Conservation (phyloP, 2,329 filamentous ascomycete species). For the Aspergillus flavus region DNA sequence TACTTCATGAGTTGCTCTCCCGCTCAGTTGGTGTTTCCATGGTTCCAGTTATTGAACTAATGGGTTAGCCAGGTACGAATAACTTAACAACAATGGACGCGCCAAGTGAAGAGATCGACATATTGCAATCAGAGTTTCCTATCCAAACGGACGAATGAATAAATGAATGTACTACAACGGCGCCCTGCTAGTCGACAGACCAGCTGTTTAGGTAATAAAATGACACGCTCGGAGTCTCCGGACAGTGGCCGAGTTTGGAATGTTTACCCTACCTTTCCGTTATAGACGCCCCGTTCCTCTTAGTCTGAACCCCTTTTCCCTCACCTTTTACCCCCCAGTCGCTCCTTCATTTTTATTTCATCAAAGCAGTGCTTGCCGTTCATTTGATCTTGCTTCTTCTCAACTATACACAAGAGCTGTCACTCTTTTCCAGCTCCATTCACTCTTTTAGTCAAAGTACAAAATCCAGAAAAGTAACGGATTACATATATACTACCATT, state of each 20-base stretch:
- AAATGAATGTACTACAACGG: not conserved
- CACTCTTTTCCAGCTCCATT: constrained; percentile 38
- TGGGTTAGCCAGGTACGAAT: not conserved
- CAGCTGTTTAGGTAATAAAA: not conserved
- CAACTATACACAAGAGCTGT: constrained; percentile 32
- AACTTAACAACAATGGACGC: not conserved
- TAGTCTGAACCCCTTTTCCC: constrained; percentile 5
- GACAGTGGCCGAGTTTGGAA: not conserved
- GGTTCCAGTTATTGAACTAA: not conserved
- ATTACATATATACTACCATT: not conserved
- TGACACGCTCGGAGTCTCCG: not conserved
- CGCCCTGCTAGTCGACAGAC: not conserved
- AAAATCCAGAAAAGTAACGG: not conserved
- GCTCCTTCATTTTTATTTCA: constrained; percentile 10
- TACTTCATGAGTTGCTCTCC: not conserved
- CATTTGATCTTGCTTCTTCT: constrained; percentile 17
- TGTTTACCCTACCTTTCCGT: not conserved
- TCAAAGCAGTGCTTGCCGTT: constrained; percentile 25
- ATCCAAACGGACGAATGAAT: not conserved
- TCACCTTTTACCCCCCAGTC: not conserved
- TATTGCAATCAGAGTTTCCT: constrained; percentile 1
- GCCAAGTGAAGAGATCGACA: constrained; percentile 1
- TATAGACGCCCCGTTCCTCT: not conserved
- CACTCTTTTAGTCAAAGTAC: constrained; percentile 26
- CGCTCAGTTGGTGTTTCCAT: not conserved